Evolutionary conservation across 2,329 filamentous ascomycete species (phyloP), one percentile per base, ranked within the genome.

Genomic region (Penicillium janthinellum): DNA sequence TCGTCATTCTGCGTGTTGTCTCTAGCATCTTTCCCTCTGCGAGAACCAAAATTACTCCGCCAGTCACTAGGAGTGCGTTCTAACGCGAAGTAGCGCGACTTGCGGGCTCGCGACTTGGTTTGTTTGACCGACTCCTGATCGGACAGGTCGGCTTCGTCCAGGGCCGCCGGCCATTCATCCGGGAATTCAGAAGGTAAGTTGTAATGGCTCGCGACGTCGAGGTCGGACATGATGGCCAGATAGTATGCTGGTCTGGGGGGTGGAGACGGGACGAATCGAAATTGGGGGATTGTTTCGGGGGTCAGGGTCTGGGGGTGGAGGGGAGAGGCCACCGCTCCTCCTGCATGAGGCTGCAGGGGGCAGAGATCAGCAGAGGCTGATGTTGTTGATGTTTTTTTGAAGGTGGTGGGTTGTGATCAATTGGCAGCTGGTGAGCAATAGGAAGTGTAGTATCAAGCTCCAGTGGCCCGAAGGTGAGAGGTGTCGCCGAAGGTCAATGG

Each of bases 1-100:
- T 99, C 96, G 73, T 99, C 95, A 73, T 90, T 90, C 72, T 95
- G 91, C 34, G 96, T 90, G 68, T 88, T 95, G 64, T 90, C 89
- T 48, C 89, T 82, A 34, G 88, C 89, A 70, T 87, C 85, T 52
- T 84, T 85, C 2, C 85, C 86, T 71, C 84, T 87, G 73, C 92
- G 86, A 5, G 88, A 86, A 1, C 89, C 89, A 0, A 86, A 84
- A 17, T 91, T 78, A 73, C 86, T 91, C 69, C 85, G 84, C 59
- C 88, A 84, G 67, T 88, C 86, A 75, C 88, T 90, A 50, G 89
- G 85, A 55, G 87, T 87, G 59, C 89, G 85, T 74, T 95, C 91
- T 54, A 98, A 84, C 17, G 91, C 91, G 63, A 93, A 92, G 75
- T 92, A 97, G 70, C 90, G 86, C 49, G 91, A 94, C 75, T 89